Conservation (phyloP, 139 green algal genomes). For the Chloropicon primus region DNA sequence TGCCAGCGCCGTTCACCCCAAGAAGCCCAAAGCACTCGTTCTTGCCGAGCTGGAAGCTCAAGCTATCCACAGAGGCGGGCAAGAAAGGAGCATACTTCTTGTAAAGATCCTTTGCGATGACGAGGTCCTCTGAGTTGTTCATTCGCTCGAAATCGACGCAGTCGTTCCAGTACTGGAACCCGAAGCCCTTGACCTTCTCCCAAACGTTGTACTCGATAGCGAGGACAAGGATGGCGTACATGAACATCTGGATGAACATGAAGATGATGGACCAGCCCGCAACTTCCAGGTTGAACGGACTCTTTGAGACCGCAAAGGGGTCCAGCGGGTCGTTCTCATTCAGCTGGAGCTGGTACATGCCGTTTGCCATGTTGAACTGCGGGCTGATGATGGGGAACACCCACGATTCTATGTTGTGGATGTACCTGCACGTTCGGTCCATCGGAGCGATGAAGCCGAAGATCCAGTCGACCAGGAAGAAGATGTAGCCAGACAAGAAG, state of each 20-base stretch:
- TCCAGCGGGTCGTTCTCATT: background rate
- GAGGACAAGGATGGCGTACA: background rate
- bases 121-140: background rate
- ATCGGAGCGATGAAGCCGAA: slow-evolving; percentile 7
- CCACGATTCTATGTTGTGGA: background rate
- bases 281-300: background rate
- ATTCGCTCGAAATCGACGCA: background rate
- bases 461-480: background rate
- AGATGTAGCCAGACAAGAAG: slow-evolving; percentile 3
- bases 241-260: background rate
- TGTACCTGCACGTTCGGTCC: background rate
- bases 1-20: background rate
- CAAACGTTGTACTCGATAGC: background rate
- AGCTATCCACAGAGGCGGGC: background rate
- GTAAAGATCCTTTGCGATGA: background rate
- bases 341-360: background rate
- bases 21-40: background rate
- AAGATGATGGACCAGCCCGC: background rate
- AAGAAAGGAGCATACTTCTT: background rate
- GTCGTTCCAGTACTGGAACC: background rate
- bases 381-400: background rate
- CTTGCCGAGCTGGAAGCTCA: background rate
- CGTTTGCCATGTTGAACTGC: background rate
- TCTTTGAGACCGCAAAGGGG: background rate
- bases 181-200: background rate